These are phyloP conservation scores for Papilionanthe hybrid DNA, from an alignment of 116 monocot species.

Conservation along the genomic window DNA sequence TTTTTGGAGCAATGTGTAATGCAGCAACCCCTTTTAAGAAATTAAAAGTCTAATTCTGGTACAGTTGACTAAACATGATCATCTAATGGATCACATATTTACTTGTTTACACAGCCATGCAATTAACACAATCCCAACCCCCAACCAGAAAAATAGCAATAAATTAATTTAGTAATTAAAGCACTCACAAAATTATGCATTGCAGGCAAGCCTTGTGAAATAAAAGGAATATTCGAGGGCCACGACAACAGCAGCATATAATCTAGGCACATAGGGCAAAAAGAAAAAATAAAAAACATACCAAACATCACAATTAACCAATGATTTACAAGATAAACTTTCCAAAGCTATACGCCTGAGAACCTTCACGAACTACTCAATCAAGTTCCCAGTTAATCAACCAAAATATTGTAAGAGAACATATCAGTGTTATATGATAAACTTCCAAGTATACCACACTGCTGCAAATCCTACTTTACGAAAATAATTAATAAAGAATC, in stretches of 20 bases:
- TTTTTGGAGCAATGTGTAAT: background rate
- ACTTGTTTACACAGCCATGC: background rate
- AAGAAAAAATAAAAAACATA: background rate
- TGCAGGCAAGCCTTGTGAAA: background rate
- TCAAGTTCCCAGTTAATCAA: background rate
- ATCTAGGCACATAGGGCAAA: background rate
- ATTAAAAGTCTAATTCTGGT: background rate
- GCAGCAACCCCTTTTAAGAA: background rate
- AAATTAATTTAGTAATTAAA: background rate
- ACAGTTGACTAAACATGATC: background rate
- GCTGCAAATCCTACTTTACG: background rate
- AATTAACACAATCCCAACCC: too few relatives aligned
- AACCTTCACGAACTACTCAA: background rate
- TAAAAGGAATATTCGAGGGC: background rate
- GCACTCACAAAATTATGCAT: background rate
- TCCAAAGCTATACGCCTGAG: background rate
- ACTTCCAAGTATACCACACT: background rate
- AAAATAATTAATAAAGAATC: background rate
- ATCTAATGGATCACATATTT: background rate
- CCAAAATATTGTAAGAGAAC: background rate
- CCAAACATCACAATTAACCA: background rate
- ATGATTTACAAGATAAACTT: background rate
- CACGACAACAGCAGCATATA: background rate
- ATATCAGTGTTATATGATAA: too few relatives aligned
- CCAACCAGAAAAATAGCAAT: background rate